Evolutionary conservation across 1,284 basidiomycete genomes (phyloP), one percentile per base, ranked within the genome.

Genomic region (Marasmius sp.): DNA sequence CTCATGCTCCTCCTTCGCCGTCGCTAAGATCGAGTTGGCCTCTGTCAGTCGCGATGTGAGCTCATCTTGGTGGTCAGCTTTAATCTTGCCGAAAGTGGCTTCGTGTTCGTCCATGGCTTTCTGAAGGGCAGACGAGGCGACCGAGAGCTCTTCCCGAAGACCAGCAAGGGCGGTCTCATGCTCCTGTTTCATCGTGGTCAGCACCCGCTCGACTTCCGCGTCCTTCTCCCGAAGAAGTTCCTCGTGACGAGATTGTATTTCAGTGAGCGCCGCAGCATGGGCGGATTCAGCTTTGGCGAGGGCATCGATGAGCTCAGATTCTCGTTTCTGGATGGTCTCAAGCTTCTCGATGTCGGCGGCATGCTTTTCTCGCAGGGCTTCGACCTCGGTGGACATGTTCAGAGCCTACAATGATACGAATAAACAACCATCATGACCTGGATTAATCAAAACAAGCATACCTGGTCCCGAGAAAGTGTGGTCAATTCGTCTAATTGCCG

Each of bases 371-470:
- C 87, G 86, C 20, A 95, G 78, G 53, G 84, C 84, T 64, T 92
- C 89, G 48, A 96, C 84, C 71, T 95, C 93, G 52, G 81, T 87
- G 8, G 92, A 92, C 90, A 95, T 93, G 70, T 95, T 95, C 61
- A 88, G 72, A 34, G 92, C 81, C 90, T 95, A 68, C 9, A 61
- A 51, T 47, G 65, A 49, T 48, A 50, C 51, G 52, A 36, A 20
- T 14, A 43, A 37, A n/a, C 36, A 39, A 37, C 56, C 41, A 60
- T 16, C 14, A 4, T 33, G 12, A 60, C 11, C 38, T 20, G 20
- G 51, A 37, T 18, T 6, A 20, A 14, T 43, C 39, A 33, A 39
- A 53, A 7, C 38, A 48, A 43, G 71, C 77, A 50, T 69, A 91
- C 91, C 82, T 94, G 93, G 72, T 95, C 90, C 58, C 90, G 82